These are phyloP conservation scores for Cadophora sp. DNA, from an alignment of 2,329 filamentous ascomycete species.

Conservation along the genomic window DNA sequence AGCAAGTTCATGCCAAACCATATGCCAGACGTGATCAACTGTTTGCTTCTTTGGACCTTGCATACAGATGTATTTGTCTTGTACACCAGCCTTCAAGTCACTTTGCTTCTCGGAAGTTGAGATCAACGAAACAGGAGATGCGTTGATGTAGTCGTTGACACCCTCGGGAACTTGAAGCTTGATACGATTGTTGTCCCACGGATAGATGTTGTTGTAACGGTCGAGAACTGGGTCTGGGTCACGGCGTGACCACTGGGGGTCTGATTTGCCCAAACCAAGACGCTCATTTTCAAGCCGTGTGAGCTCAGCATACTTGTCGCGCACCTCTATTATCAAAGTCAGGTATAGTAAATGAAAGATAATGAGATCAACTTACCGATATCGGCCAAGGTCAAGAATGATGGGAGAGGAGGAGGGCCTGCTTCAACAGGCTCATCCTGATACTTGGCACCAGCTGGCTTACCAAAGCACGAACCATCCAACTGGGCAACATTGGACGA, in stretches of 20 bases:
- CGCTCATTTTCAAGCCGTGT: constrained; percentile 59
- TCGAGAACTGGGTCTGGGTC: constrained; percentile 69
- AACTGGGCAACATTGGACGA: constrained; percentile 28
- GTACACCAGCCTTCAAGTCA: constrained; percentile 36
- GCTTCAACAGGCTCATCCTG: constrained; percentile 15
- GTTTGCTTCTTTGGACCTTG: constrained; percentile 85
- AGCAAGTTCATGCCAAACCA: constrained; percentile 79
- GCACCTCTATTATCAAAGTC: constrained; percentile 52
- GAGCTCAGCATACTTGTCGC: constrained; percentile 66
- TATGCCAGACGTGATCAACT: constrained; percentile 88
- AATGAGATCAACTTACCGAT: constrained; percentile 51
- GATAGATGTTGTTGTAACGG: constrained; percentile 88
- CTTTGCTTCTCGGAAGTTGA: constrained; percentile 45
- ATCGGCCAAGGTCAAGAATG: constrained; percentile 58
- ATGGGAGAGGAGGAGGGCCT: constrained; percentile 48
- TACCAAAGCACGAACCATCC: constrained; percentile 29
- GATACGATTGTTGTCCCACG: constrained; percentile 86
- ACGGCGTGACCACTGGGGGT: constrained; percentile 62
- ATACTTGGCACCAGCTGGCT: constrained; percentile 24
- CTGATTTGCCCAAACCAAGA: constrained; percentile 43
- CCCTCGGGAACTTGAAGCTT: constrained; percentile 78
- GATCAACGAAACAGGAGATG: constrained; percentile 65
- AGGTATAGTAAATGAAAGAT: constrained; percentile 19
- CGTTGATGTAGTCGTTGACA: constrained; percentile 81
- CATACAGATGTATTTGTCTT: constrained; percentile 82